Evolutionary conservation across 2,329 filamentous ascomycete genomes (phyloP).

Genomic region (Aspergillus sp.): DNA sequence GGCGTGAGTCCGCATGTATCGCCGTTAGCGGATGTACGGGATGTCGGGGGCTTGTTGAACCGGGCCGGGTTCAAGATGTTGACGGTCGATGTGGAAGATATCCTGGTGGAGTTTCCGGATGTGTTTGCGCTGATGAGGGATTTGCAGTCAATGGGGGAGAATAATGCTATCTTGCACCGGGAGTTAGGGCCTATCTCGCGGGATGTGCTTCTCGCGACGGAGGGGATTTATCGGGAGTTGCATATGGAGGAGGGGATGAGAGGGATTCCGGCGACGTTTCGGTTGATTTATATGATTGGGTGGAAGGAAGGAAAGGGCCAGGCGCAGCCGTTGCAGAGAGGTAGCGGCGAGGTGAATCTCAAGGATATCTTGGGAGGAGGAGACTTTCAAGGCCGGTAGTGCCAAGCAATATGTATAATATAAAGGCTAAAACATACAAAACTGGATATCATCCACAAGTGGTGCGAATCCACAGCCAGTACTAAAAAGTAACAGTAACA

Average conservation of each 20-base stretch:
- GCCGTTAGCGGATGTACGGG: constrained; percentile 82
- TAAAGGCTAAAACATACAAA: constrained; percentile 10
- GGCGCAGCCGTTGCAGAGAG: constrained; percentile 69
- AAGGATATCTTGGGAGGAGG: constrained; percentile 66
- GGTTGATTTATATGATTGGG: constrained; percentile 97
- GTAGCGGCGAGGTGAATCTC: constrained; percentile 78
- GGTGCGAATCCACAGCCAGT: not conserved
- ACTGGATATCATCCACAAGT: constrained; percentile 6
- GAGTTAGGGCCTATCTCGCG: constrained; percentile 70
- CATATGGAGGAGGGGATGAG: constrained; percentile 69
- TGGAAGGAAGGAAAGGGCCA: constrained; percentile 85
- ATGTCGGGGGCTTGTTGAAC: constrained; percentile 80
- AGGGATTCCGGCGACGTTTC: constrained; percentile 77
- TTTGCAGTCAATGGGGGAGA: constrained; percentile 92
- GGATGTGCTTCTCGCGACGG: constrained; percentile 79
- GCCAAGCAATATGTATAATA: constrained; percentile 8
- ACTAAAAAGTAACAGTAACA: not conserved
- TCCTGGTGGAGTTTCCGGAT: constrained; percentile 89
- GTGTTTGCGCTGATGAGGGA: constrained; percentile 88
- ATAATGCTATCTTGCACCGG: constrained; percentile 78
- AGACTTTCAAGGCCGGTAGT: constrained; percentile 19
- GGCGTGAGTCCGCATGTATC: constrained; percentile 87
- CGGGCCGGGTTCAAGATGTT: constrained; percentile 89
- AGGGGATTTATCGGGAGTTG: constrained; percentile 80
- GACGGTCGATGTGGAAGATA: constrained; percentile 95